These are phyloP conservation scores for Cordia subcordata DNA, from an alignment of 257 asterid genomes.

Conservation along the genomic window DNA sequence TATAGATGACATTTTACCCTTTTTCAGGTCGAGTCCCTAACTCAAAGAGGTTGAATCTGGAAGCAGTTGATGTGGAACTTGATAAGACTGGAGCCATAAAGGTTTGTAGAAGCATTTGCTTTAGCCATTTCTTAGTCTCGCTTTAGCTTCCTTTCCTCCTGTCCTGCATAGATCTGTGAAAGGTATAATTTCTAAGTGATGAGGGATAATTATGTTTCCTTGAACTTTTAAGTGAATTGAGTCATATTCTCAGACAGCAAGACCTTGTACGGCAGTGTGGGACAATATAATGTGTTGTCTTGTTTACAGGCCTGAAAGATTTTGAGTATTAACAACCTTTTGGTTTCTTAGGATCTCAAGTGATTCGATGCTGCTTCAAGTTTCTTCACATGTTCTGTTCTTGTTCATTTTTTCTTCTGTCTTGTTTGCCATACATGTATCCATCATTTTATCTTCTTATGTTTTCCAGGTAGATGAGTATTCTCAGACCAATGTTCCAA, in stretches of 20 bases:
- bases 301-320: too few species aligned
- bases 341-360: too few species aligned
- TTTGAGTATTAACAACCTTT: too few species aligned
- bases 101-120: conserved; percentile 34
- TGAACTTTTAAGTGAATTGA: too few species aligned
- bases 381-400: neutral
- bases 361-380: neutral
- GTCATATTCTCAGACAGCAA: too few species aligned
- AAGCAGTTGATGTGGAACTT: conserved; percentile 76
- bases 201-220: too few species aligned
- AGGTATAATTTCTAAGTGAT: too few species aligned
- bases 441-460: neutral
- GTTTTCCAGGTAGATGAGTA: conserved; percentile 63
- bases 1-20: neutral
- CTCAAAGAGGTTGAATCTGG: conserved; percentile 82
- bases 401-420: neutral
- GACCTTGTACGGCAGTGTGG: too few species aligned
- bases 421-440: neutral
- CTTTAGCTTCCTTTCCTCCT: conserved; percentile 4
- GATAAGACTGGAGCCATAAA: conserved; percentile 66
- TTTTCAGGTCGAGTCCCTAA: conserved; percentile 86
- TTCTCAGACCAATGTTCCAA: conserved; percentile 84
- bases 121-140: conserved; percentile 3
- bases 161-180: neutral
- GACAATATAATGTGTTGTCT: too few species aligned